These are phyloP conservation scores for Fusarium kyushuense DNA, from an alignment of 2,329 filamentous ascomycete species.

Conservation along the genomic window DNA sequence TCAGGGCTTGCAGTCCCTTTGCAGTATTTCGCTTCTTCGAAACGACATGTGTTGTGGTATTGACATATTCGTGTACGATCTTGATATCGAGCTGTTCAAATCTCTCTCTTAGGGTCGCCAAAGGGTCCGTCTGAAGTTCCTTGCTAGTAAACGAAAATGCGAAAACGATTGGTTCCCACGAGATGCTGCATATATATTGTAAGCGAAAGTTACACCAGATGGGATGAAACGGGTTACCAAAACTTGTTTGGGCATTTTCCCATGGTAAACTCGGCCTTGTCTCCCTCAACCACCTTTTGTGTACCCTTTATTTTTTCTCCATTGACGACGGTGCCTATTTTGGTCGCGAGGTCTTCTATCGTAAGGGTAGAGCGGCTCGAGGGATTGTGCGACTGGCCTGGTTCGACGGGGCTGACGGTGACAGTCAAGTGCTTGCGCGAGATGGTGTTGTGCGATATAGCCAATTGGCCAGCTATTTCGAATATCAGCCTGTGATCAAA, in stretches of 20 bases:
- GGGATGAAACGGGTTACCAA: conserved; percentile 55
- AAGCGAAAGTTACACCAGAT: conserved; percentile 5
- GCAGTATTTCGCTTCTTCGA: conserved; percentile 91
- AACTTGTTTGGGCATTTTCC: conserved; percentile 76
- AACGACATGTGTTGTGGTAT: conserved; percentile 86
- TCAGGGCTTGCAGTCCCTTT: conserved; percentile 85
- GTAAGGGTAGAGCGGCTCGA: conserved; percentile 75
- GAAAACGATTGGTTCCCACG: conserved; percentile 84
- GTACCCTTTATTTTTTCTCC: conserved; percentile 75
- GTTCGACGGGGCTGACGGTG: conserved; percentile 72
- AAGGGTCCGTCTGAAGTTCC: conserved; percentile 74
- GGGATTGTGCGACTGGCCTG: conserved; percentile 74
- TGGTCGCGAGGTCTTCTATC: conserved; percentile 84
- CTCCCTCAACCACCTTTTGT: conserved; percentile 64
- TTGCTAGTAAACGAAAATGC: conserved; percentile 82
- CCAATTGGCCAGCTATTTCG: conserved; percentile 70
- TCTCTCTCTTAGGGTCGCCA: conserved; percentile 70
- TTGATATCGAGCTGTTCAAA: conserved; percentile 93
- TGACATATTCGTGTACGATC: conserved; percentile 77
- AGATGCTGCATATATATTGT: conserved; percentile 66
- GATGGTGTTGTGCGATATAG: conserved; percentile 83
- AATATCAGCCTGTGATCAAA: conserved; percentile 6
- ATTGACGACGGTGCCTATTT: conserved; percentile 84
- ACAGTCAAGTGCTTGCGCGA: conserved; percentile 91
- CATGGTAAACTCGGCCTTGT: conserved; percentile 73